phyloP scores from a whole-genome alignment of 371 early-diverging fungal genomes.

The Mortierella sp. region DNA sequence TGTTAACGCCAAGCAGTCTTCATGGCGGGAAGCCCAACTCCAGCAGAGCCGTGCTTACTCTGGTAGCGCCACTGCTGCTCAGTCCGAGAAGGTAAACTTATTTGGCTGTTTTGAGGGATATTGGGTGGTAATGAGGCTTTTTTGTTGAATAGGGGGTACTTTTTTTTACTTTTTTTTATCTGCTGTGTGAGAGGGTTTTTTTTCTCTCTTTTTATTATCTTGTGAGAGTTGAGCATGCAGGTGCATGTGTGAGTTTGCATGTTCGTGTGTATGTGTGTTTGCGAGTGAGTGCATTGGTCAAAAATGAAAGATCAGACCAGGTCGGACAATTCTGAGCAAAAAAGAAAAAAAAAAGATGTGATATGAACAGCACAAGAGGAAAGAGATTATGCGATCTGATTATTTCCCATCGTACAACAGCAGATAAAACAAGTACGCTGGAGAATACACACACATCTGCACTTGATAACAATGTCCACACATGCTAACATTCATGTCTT shows the following conservation, averaged over 20 bases:
- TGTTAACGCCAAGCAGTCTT: constrained; percentile 36
- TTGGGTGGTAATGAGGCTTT: not conserved
- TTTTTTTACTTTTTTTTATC: not conserved
- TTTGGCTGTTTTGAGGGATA: not conserved
- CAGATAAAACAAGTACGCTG: not conserved
- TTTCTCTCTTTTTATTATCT: not conserved
- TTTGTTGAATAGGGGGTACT: not conserved
- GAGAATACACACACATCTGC: not conserved
- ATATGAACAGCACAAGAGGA: not conserved
- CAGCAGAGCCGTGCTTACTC: constrained; percentile 35
- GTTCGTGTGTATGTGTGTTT: not conserved
- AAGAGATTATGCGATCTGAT: constrained; percentile 11
- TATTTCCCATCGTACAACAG: not conserved
- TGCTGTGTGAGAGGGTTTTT: not conserved
- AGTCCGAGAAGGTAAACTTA: constrained; percentile 53
- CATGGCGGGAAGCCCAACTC: constrained; percentile 32
- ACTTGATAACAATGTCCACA: not conserved
- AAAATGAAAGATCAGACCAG: constrained; percentile 2
- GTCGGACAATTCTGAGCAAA: not conserved
- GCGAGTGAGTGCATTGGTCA: not conserved
- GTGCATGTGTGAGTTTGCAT: not conserved
- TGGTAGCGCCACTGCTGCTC: constrained; percentile 48
- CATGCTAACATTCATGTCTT: not conserved
- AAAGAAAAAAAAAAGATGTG: not conserved
- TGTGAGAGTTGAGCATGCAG: not conserved